phyloP scores from a whole-genome alignment of 1,284 basidiomycete species.

The Thecaphora thlaspeos region DNA sequence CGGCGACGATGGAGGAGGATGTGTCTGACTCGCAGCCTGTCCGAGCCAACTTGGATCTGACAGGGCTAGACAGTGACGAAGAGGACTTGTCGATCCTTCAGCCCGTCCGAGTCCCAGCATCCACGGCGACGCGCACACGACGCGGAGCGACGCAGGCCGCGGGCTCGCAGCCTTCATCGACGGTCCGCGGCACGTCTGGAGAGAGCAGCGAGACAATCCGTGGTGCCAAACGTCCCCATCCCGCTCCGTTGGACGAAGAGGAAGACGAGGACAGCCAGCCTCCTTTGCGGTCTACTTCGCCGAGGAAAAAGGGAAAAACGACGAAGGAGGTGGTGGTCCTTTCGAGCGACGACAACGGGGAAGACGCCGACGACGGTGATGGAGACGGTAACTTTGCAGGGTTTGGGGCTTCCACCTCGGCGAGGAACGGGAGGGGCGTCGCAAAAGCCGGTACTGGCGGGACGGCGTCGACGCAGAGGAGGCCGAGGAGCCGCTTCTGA shows the following conservation, averaged over 20 bases:
- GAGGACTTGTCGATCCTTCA: neutral
- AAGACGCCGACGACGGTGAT: conserved; percentile 5
- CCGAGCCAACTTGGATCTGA: neutral
- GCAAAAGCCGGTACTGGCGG: too few relatives aligned
- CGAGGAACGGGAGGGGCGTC: conserved; percentile 10
- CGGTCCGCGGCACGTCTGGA: conserved; percentile 1
- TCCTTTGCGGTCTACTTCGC: neutral
- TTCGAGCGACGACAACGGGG: conserved; percentile 1
- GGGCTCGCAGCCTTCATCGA: neutral
- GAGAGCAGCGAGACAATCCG: conserved; percentile 6
- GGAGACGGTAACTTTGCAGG: conserved; percentile 36
- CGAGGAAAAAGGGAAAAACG: neutral
- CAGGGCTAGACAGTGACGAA: neutral
- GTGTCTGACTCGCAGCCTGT: neutral
- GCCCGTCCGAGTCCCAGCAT: too few relatives aligned
- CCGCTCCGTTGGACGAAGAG: conserved; percentile 9
- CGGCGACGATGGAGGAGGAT: neutral
- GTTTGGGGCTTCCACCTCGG: conserved; percentile 17
- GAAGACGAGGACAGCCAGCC: conserved; percentile 15
- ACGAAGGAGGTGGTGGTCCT: neutral
- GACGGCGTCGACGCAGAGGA: too few relatives aligned
- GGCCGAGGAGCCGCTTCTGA: too few relatives aligned
- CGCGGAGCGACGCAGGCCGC: neutral
- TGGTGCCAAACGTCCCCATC: neutral
- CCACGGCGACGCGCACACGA: too few relatives aligned